Conservation (phyloP, 2,329 filamentous ascomycete species). For the Didymella keratinophila region DNA sequence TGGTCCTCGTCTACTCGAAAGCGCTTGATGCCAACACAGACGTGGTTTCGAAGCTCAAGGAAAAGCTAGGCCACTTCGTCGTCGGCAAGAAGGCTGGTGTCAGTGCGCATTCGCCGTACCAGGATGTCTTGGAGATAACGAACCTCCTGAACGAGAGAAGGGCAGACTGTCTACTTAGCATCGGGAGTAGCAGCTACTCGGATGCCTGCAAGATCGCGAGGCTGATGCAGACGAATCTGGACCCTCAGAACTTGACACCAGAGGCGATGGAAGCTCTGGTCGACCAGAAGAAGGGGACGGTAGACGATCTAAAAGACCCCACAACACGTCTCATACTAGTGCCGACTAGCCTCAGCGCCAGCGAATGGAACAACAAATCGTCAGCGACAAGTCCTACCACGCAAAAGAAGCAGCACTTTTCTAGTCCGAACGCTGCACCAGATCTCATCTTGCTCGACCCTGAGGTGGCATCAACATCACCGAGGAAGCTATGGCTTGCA, state of each 20-base stretch:
- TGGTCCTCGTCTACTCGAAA: slow-evolving; percentile 32
- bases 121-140: slow-evolving; percentile 33
- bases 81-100: slow-evolving; percentile 33
- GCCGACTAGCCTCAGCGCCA: slow-evolving; percentile 36
- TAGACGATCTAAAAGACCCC: slow-evolving; percentile 26
- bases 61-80: slow-evolving; percentile 26
- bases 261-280: slow-evolving; percentile 35
- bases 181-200: slow-evolving; percentile 38
- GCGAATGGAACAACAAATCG: slow-evolving; percentile 37
- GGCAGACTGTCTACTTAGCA: slow-evolving; percentile 34
- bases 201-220: slow-evolving; percentile 41
- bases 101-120: slow-evolving; percentile 35
- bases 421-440: slow-evolving; percentile 24
- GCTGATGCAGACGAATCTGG: slow-evolving; percentile 31
- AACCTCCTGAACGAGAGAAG: slow-evolving; percentile 25
- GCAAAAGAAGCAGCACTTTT: slow-evolving; percentile 40
- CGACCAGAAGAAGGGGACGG: slow-evolving; percentile 28
- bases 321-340: slow-evolving; percentile 30
- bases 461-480: slow-evolving; percentile 35
- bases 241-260: slow-evolving; percentile 20
- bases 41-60: slow-evolving; percentile 26
- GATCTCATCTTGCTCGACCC: slow-evolving; percentile 36
- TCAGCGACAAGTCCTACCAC: slow-evolving; percentile 30
- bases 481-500: slow-evolving; percentile 36
- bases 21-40: slow-evolving; percentile 30